Evolutionary conservation across 305 asterid species (phyloP).

Genomic region (Ilex paraguariensis): DNA sequence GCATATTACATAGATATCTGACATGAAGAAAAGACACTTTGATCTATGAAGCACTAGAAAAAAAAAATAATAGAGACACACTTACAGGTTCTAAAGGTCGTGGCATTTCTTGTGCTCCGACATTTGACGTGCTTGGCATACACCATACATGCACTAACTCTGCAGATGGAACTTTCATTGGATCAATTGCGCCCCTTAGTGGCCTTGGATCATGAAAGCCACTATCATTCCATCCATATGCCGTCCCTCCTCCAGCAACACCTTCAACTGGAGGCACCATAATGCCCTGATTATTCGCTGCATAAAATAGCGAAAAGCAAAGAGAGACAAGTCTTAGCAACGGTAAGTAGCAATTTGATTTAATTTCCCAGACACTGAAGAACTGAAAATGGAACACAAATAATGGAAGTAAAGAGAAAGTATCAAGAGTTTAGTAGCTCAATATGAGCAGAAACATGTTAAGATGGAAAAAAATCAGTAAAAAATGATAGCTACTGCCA

Average conservation of each 20-base stretch:
- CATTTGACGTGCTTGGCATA: constrained; percentile 92
- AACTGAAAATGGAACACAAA: not conserved
- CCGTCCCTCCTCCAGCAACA: constrained; percentile 96
- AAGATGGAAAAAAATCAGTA: too few relatives aligned
- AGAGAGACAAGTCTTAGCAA: not conserved
- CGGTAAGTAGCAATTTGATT: not conserved
- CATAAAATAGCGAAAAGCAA: not conserved
- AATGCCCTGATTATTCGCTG: constrained; percentile 61
- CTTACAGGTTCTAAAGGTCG: constrained; percentile 78
- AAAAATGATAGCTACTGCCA: too few relatives aligned
- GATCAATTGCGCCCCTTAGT: constrained; percentile 72
- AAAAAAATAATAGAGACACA: constrained; percentile 7
- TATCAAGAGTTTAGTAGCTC: too few relatives aligned
- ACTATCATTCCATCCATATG: constrained; percentile 88
- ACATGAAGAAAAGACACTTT: not conserved
- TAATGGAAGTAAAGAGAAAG: not conserved
- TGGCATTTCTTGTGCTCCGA: constrained; percentile 92
- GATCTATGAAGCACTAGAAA: not conserved
- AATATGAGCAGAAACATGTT: too few relatives aligned
- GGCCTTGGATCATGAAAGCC: constrained; percentile 45
- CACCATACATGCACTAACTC: constrained; percentile 89
- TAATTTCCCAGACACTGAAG: not conserved
- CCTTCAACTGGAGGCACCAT: constrained; percentile 89
- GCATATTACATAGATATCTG: not conserved
- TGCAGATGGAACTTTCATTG: constrained; percentile 62